Conservation (phyloP, 148 eudicot species). For the Rhododendron molle region DNA sequence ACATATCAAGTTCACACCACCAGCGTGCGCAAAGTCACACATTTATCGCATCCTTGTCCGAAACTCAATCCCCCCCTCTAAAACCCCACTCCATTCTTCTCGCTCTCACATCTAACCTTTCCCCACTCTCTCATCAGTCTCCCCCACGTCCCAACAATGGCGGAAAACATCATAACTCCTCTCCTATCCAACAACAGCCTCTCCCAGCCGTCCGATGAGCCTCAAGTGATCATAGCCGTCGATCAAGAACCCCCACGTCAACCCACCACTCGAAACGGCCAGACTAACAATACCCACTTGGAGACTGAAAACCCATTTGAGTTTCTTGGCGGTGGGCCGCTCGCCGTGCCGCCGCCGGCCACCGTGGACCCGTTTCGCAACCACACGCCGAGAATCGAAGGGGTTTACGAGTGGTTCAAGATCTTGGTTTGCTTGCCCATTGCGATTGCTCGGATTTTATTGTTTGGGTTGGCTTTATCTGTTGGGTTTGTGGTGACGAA, state of each 20-base stretch:
- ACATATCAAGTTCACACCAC: too few relatives aligned
- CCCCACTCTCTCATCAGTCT: neutral
- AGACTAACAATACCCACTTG: conserved; percentile 4
- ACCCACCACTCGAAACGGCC: neutral
- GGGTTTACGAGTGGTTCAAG: conserved; percentile 90
- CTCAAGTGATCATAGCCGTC: conserved; percentile 36
- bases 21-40: too few relatives aligned
- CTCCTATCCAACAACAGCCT: conserved; percentile 24
- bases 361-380: conserved; percentile 78
- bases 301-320: conserved; percentile 36
- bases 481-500: conserved; percentile 66
- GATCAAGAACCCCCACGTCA: neutral
- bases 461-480: conserved; percentile 59
- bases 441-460: conserved; percentile 47
- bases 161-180: conserved; percentile 40
- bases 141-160: conserved; percentile 19
- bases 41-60: too few relatives aligned
- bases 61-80: too few relatives aligned
- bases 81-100: too few relatives aligned
- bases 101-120: neutral
- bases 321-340: conserved; percentile 45
- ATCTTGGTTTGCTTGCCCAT: conserved; percentile 55
- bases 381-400: conserved; percentile 55
- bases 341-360: conserved; percentile 28
- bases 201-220: conserved; percentile 9